phyloP scores from a whole-genome alignment of 768 basidiomycete species.

The Lentinus tigrinus region DNA sequence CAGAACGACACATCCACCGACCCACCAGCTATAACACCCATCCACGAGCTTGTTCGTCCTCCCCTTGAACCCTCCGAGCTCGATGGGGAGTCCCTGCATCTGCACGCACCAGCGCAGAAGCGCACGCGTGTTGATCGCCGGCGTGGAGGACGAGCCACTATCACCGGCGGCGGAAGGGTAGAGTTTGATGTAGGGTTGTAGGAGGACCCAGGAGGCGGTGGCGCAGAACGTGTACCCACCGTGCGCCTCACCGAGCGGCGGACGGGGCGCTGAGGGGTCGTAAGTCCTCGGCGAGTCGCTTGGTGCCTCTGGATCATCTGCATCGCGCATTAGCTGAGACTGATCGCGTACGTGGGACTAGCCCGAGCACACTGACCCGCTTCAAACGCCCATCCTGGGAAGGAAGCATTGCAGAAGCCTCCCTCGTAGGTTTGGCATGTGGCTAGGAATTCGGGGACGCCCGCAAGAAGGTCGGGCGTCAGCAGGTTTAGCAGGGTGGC shows the following conservation, averaged over 20 bases:
- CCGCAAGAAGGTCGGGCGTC: conserved; percentile 81
- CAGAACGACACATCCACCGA: conserved; percentile 82
- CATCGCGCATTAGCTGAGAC: conserved; percentile 29
- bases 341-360: conserved; percentile 53
- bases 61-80: conserved; percentile 91
- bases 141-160: conserved; percentile 25
- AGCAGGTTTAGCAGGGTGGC: conserved; percentile 83
- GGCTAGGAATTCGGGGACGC: conserved; percentile 76
- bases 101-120: conserved; percentile 79
- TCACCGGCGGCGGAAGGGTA: conserved; percentile 11
- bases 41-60: conserved; percentile 98
- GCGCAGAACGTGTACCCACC: conserved; percentile 98
- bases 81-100: conserved; percentile 81
- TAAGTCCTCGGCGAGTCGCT: background rate
- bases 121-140: conserved; percentile 53
- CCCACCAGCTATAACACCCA: conserved; percentile 99
- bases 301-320: conserved; percentile 7
- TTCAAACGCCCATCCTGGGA: conserved; percentile 27
- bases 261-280: conserved; percentile 47
- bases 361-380: conserved; percentile 11
- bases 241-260: conserved; percentile 92
- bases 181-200: conserved; percentile 53
- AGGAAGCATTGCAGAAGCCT: conserved; percentile 56
- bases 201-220: conserved; percentile 78
- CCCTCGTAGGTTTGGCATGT: conserved; percentile 98